Evolutionary conservation across 352 stramenopile genomes (phyloP).

Genomic region (Aphanomyces cochlioides): DNA sequence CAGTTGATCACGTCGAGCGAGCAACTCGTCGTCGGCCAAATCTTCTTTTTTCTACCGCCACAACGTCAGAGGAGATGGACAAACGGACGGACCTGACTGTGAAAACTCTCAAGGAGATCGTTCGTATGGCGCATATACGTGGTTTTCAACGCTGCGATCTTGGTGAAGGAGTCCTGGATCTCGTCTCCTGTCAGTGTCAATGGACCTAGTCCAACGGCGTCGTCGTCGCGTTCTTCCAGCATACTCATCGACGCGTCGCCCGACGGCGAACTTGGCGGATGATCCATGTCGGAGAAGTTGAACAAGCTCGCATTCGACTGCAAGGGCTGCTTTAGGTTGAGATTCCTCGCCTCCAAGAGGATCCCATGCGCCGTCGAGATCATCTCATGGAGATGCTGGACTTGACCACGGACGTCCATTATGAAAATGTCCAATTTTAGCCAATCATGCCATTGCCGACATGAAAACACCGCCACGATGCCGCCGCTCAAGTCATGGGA

Average conservation of each 20-base stretch:
- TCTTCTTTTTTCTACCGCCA: slow-evolving; percentile 30
- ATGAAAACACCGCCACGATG: too few relatives aligned
- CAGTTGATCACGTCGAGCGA: slow-evolving; percentile 63
- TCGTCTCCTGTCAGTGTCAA: slow-evolving; percentile 78
- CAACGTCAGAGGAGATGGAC: neutral
- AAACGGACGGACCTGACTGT: slow-evolving; percentile 5
- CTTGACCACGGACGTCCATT: slow-evolving; percentile 3
- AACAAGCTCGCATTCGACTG: slow-evolving; percentile 77
- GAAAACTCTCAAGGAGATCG: slow-evolving; percentile 56
- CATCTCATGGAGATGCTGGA: slow-evolving; percentile 26
- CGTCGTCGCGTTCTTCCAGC: slow-evolving; percentile 39
- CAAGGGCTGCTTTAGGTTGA: slow-evolving; percentile 79
- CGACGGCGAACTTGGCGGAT: slow-evolving; percentile 35
- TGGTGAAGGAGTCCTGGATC: slow-evolving; percentile 84
- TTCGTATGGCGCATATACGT: slow-evolving; percentile 74
- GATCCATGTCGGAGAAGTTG: slow-evolving; percentile 35
- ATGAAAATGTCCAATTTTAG: neutral
- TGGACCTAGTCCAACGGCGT: slow-evolving; percentile 38
- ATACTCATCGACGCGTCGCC: slow-evolving; percentile 27
- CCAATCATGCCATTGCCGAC: too few relatives aligned
- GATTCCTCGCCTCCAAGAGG: slow-evolving; percentile 59
- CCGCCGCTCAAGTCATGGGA: too few relatives aligned
- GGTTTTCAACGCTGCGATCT: slow-evolving; percentile 68
- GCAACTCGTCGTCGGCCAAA: slow-evolving; percentile 51
- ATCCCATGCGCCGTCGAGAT: slow-evolving; percentile 16